Evolutionary conservation across 148 eudicot genomes (phyloP).

Genomic region (Spergularia bocconei): DNA sequence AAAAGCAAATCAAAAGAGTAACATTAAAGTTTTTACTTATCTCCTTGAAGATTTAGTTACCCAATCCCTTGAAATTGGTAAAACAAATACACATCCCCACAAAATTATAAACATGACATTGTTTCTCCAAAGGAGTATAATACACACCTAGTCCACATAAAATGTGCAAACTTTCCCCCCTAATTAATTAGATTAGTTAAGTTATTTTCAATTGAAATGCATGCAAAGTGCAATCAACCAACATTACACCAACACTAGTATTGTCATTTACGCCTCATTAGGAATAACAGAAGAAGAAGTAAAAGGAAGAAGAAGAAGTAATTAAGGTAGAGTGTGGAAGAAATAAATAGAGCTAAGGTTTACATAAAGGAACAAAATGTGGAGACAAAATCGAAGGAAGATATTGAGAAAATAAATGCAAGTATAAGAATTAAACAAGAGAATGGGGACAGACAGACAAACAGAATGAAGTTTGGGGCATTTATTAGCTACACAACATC

Average conservation of each 20-base stretch:
- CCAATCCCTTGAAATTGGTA: too few species aligned
- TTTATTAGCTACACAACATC: slow-evolving; percentile 12
- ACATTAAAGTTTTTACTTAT: too few species aligned
- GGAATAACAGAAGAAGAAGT: background rate
- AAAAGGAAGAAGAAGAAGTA: background rate
- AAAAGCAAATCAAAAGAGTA: too few species aligned
- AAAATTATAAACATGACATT: too few species aligned
- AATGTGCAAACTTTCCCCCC: too few species aligned
- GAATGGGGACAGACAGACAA: background rate
- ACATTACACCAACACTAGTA: too few species aligned
- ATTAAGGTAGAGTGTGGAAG: background rate
- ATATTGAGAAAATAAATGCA: slow-evolving; percentile 14
- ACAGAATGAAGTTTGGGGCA: background rate
- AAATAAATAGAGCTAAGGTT: background rate
- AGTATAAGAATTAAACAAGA: background rate
- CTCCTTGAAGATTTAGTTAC: too few species aligned
- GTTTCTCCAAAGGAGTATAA: too few species aligned
- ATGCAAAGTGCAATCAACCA: background rate
- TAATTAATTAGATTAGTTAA: too few species aligned
- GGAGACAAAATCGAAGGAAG: background rate
- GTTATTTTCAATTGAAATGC: background rate
- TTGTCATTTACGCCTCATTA: too few species aligned
- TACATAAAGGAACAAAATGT: background rate
- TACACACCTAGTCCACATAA: too few species aligned
- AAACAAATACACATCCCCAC: too few species aligned